These are phyloP conservation scores for Lentinula aciculospora DNA, from an alignment of 768 basidiomycete species.

Conservation along the genomic window DNA sequence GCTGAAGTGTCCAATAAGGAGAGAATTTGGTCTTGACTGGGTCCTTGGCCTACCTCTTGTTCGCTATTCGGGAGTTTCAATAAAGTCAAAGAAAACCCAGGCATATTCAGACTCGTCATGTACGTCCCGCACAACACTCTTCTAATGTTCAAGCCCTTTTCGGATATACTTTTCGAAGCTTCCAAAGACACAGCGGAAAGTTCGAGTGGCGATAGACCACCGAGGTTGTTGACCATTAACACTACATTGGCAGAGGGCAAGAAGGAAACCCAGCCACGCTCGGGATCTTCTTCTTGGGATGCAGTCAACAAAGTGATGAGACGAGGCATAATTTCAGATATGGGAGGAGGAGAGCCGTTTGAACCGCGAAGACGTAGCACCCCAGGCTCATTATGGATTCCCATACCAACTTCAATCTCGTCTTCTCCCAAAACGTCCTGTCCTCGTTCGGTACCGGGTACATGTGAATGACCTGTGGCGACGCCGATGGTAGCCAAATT, in stretches of 20 bases:
- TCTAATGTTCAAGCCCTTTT: conserved; percentile 48
- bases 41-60: conserved; percentile 27
- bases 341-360: conserved; percentile 54
- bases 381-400: conserved; percentile 89
- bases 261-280: conserved; percentile 75
- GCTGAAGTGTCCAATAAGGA: conserved; percentile 65
- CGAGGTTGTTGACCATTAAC: conserved; percentile 83
- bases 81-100: conserved; percentile 83
- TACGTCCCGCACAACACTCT: conserved; percentile 75
- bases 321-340: conserved; percentile 62
- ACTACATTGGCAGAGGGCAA: conserved; percentile 41
- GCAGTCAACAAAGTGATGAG: conserved; percentile 67
- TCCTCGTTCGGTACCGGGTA: conserved; percentile 67
- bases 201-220: conserved; percentile 81
- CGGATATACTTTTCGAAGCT: conserved; percentile 47
- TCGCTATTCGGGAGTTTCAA: conserved; percentile 59
- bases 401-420: conserved; percentile 87
- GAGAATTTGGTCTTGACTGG: conserved; percentile 40
- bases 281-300: conserved; percentile 52
- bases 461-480: conserved; percentile 86
- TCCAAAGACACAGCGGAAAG: conserved; percentile 65
- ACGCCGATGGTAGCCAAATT: conserved; percentile 79
- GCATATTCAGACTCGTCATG: conserved; percentile 89
- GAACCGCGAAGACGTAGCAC: conserved; percentile 38
- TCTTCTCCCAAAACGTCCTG: conserved; percentile 48